A percentile compares a stretch with the other conserved stretches of the same genome.
Conservation (phyloP, 179 eudicot species). For the Spergularia azorica region DNA sequence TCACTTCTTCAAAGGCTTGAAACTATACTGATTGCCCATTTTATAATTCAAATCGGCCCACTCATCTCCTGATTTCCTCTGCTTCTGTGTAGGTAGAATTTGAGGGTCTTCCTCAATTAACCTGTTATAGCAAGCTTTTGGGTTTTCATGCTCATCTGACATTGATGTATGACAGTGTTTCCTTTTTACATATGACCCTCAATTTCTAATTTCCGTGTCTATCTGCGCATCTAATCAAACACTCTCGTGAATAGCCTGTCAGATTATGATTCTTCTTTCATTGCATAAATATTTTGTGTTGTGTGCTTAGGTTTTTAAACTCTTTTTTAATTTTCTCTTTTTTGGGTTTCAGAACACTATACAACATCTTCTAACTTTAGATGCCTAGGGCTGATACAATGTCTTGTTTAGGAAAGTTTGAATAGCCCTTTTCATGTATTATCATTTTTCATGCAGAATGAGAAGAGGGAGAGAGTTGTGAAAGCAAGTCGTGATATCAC, state of each 20-base stretch:
- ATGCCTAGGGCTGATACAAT: not conserved
- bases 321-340: not conserved
- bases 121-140: not conserved
- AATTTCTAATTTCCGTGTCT: not conserved
- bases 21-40: not conserved
- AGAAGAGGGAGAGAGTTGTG: constrained; percentile 89
- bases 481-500: constrained; percentile 97
- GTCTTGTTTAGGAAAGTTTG: not conserved
- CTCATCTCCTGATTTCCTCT: not conserved
- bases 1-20: not conserved
- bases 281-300: not conserved
- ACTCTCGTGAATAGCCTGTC: not conserved
- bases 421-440: not conserved
- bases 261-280: not conserved
- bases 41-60: not conserved
- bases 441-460: constrained; percentile 57
- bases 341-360: not conserved
- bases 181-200: not conserved
- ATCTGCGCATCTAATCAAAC: not conserved
- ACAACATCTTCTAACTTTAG: not conserved
- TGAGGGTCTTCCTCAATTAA: not conserved
- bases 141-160: not conserved
- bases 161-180: not conserved
- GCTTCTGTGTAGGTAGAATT: not conserved
- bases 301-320: not conserved